Base-by-base conservation (phyloP, 495 filamentous ascomycete species). In the Geopyxis carbonaria region DNA sequence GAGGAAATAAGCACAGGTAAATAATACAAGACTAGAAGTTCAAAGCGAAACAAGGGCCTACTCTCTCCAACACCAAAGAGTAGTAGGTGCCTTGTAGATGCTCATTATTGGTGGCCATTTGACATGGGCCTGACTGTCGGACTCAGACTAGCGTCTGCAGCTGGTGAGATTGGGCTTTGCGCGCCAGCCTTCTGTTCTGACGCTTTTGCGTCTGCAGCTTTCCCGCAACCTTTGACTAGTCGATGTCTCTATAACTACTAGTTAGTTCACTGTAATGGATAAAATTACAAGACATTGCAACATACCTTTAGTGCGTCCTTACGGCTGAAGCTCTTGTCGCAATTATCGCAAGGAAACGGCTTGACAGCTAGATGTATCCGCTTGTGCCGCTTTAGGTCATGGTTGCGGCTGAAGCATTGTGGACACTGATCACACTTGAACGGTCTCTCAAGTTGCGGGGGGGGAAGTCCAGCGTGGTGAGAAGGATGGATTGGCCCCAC, bases 231-330 rank as follows among this genome's bases (percentile, higher is more conserved):
- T 60, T 94, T 95, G 46, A 94, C 87, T 6, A 95, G 70, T 30
- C 80, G 75, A 64, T 95, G 89, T 50, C 87, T 69, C 87, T 95
- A 49, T 51, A 46, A 39, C 44, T 42, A 13, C 7, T 16, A 44
- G 50, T 61, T 47, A 63, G 60, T 43, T 39, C 42, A 31, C 31
- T 9, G 38, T 36, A 19, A 40, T 21, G 16, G 37, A 31, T 16
- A 46, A 34, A 42, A 40, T 34, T 45, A 40, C 8, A 36, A 45
- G 38, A 21, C 34, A 28, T 5, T 47, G 38, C 21, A 22, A 57
- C 67, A 43, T 52, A 95, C 89, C 80, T 97, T 97, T 10, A 97
- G 66, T 14, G 89, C 89, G 65, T 97, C 89, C 58, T 94, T 97
- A 28, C 89, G 64, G 14, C 83, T 93, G 49, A 97, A 97, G 58